phyloP scores from a whole-genome alignment of 495 filamentous ascomycete genomes.

The Tuber borchii region DNA sequence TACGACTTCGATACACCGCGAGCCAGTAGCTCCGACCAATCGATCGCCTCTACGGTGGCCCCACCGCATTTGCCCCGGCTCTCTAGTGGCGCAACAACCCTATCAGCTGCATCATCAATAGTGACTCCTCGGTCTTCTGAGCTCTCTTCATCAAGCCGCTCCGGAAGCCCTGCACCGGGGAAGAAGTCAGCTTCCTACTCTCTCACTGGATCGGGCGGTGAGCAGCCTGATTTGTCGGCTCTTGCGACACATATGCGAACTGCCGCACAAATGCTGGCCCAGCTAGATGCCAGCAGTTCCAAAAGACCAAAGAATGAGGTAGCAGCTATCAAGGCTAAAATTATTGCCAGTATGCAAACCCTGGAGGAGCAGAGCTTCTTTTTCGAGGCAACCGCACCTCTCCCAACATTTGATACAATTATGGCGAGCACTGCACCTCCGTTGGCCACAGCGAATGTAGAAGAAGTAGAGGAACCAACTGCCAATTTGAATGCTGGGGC shows the following conservation, averaged over 20 bases:
- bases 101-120: conserved; percentile 48
- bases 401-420: conserved; percentile 64
- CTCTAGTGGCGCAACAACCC: conserved; percentile 53
- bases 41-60: not conserved
- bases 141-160: conserved; percentile 51
- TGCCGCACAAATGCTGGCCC: conserved; percentile 70
- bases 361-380: conserved; percentile 75
- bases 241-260: conserved; percentile 73
- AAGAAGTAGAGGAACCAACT: conserved; percentile 45
- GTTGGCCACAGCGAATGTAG: conserved; percentile 26
- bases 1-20: conserved; percentile 42
- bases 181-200: conserved; percentile 22
- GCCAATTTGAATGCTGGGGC: conserved; percentile 54
- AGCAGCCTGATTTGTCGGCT: conserved; percentile 65
- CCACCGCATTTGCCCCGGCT: conserved; percentile 46
- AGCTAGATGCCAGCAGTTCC: conserved; percentile 63
- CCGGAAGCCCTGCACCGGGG: conserved; percentile 53
- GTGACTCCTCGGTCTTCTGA: conserved; percentile 57
- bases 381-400: conserved; percentile 50
- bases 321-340: conserved; percentile 65
- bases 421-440: conserved; percentile 52
- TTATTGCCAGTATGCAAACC: conserved; percentile 76
- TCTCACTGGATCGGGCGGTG: conserved; percentile 36
- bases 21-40: conserved; percentile 19
- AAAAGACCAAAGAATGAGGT: conserved; percentile 67